Percentiles rank a stretch among this genome's conserved stretches.
These are phyloP conservation scores for Boletus edulis DNA, from an alignment of 768 basidiomycete species.

Conservation along the genomic window DNA sequence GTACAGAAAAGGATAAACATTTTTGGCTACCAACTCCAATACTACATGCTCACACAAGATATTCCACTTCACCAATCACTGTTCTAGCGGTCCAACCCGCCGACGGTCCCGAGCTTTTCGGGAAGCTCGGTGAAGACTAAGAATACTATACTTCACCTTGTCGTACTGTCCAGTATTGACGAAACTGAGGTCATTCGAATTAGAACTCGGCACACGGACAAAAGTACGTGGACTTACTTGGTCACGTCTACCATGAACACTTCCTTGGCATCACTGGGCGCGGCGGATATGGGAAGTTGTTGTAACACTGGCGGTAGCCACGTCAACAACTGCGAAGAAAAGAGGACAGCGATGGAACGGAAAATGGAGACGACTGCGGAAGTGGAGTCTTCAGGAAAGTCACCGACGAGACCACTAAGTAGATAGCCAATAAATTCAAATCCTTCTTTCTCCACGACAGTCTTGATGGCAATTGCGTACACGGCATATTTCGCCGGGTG, in stretches of 20 bases:
- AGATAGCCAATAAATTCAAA: constrained; percentile 65
- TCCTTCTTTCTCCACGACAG: constrained; percentile 68
- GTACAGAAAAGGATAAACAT: constrained; percentile 12
- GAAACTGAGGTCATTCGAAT: constrained; percentile 43
- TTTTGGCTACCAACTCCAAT: constrained; percentile 12
- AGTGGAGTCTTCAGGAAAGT: constrained; percentile 85
- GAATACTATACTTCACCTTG: constrained; percentile 78
- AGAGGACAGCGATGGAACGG: constrained; percentile 61
- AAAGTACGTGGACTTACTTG: constrained; percentile 47
- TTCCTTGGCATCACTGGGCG: constrained; percentile 63
- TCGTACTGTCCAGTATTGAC: constrained; percentile 66
- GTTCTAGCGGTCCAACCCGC: constrained; percentile 32
- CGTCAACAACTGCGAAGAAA: constrained; percentile 62
- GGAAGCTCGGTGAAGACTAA: constrained; percentile 67
- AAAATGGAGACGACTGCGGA: constrained; percentile 76
- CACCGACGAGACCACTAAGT: constrained; percentile 75
- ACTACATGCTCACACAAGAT: background rate
- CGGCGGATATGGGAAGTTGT: constrained; percentile 58
- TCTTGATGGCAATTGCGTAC: constrained; percentile 62
- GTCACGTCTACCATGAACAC: constrained; percentile 74
- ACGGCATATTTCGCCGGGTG: constrained; percentile 58
- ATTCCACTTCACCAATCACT: constrained; percentile 14
- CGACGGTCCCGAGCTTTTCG: constrained; percentile 70
- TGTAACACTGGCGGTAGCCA: constrained; percentile 77
- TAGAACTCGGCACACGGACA: background rate